Percentiles rank a stretch among this genome's conserved stretches.
phyloP scores from a whole-genome alignment of 208 protist species.

The Blechomonas ayalai region DNA sequence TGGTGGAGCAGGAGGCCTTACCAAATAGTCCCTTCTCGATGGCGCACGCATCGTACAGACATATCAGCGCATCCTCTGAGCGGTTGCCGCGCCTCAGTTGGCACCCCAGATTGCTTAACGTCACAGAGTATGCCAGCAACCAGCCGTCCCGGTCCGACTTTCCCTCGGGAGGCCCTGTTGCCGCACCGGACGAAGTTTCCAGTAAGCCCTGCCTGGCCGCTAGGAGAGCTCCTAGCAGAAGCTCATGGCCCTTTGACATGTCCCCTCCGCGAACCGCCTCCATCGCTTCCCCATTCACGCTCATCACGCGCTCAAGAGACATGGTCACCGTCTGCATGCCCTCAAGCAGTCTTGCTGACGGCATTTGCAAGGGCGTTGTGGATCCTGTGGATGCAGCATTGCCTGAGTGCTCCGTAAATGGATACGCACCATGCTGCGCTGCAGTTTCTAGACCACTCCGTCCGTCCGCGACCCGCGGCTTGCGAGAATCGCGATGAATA shows the following conservation, averaged over 20 bases:
- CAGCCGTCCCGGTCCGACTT: conserved; percentile 22
- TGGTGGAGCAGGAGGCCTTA: conserved; percentile 71
- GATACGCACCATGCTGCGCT: neutral
- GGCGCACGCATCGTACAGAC: conserved; percentile 35
- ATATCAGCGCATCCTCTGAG: conserved; percentile 30
- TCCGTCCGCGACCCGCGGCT: too few relatives aligned
- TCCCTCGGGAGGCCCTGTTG: too few relatives aligned
- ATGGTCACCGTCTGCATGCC: too few relatives aligned
- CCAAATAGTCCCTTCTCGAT: conserved; percentile 54
- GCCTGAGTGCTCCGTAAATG: neutral
- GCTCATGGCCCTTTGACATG: conserved; percentile 20
- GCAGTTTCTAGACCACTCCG: too few relatives aligned
- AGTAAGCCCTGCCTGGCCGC: conserved; percentile 11
- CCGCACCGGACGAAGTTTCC: neutral
- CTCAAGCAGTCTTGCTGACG: too few relatives aligned
- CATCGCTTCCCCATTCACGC: conserved; percentile 70
- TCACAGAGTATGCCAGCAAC: conserved; percentile 57
- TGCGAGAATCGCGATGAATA: too few relatives aligned
- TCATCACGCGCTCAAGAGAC: conserved; percentile 29
- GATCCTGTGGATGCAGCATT: too few relatives aligned
- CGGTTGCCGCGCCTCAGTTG: conserved; percentile 50
- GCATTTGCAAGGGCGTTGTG: too few relatives aligned
- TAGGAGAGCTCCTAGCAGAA: conserved; percentile 22
- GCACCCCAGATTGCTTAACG: conserved; percentile 80
- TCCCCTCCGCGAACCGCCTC: conserved; percentile 33